These are phyloP conservation scores for Tuber brumale DNA, from an alignment of 495 filamentous ascomycete genomes.

Conservation along the genomic window DNA sequence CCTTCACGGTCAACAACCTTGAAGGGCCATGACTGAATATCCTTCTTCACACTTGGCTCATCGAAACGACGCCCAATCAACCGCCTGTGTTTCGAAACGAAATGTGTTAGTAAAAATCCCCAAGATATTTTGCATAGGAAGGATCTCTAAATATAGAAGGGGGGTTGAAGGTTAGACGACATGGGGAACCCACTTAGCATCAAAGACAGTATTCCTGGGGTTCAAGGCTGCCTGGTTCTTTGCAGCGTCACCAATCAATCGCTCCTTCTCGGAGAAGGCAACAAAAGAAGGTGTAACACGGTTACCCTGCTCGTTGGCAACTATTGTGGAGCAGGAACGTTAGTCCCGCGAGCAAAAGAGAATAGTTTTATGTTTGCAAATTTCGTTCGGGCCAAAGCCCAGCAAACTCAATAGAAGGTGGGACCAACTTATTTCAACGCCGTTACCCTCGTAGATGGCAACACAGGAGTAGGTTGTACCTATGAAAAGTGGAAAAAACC, in stretches of 20 bases:
- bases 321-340: slow-evolving; percentile 18
- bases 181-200: slow-evolving; percentile 66
- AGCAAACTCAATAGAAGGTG: slow-evolving; percentile 2
- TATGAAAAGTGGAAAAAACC: slow-evolving; percentile 44
- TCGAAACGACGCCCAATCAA: slow-evolving; percentile 91
- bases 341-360: slow-evolving; percentile 12
- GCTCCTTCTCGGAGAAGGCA: slow-evolving; percentile 96
- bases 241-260: slow-evolving; percentile 95
- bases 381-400: background rate
- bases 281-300: slow-evolving; percentile 98
- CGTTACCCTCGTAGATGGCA: slow-evolving; percentile 97
- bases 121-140: background rate
- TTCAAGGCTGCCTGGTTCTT: slow-evolving; percentile 99
- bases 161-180: background rate
- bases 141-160: background rate
- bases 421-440: slow-evolving; percentile 91
- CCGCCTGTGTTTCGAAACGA: slow-evolving; percentile 51
- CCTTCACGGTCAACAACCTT: slow-evolving; percentile 83
- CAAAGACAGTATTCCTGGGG: slow-evolving; percentile 95
- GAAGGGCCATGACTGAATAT: slow-evolving; percentile 98
- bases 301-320: slow-evolving; percentile 99
- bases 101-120: background rate
- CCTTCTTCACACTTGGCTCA: slow-evolving; percentile 95
- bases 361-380: background rate
- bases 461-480: slow-evolving; percentile 99